Evolutionary conservation across 345 rosid genomes (phyloP), one percentile per base, ranked within the genome.

Genomic region (Moringa oleifera): DNA sequence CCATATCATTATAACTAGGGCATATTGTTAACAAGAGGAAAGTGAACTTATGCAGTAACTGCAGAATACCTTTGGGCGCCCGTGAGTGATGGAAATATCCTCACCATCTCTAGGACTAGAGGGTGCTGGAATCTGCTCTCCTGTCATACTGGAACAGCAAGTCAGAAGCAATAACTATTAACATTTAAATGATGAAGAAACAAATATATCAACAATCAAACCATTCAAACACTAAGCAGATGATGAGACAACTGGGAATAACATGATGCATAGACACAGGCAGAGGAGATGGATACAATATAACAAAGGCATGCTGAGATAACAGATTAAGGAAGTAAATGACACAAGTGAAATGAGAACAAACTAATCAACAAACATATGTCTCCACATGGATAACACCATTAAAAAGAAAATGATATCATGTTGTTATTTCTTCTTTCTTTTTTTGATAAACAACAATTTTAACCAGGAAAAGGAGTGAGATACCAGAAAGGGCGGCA

Each of bases 61-160:
- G 58, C 53, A 60, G 72, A 65, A 66, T 82, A 94, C 99, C 81
- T 68, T 73, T 20, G 79, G 85, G 53, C 53, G 89, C 57, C 84
- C 97, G 53, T 63, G 75, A 53, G 85, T 55, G 55, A 71, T 64
- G 57, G 91, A 57, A 47, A 74, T 78, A 67, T 85, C 93, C 57
- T 89, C 99, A 55, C 95, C 95, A 61, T 88, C 98, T 61, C 87
- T 79, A 63, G 95, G 97, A 80, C 95, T 95, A 45, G 96, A 81
- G 61, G 99, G 97, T 71, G 96, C 78, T 15, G 70, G 65, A 71
- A 83, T 75, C 73, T 74, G 97, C 82, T 95, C 99, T 33, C 79
- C 91, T 63, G 96, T 85, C 99, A 95, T 95, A 80, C 99, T 95
- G 88, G 67, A 66, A 64, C 33, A 71, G 37, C 61, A 71, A 63